Percentiles rank a stretch among this genome's conserved stretches.
phyloP scores from a whole-genome alignment of 306 rosid species.

The Prunus mume region DNA sequence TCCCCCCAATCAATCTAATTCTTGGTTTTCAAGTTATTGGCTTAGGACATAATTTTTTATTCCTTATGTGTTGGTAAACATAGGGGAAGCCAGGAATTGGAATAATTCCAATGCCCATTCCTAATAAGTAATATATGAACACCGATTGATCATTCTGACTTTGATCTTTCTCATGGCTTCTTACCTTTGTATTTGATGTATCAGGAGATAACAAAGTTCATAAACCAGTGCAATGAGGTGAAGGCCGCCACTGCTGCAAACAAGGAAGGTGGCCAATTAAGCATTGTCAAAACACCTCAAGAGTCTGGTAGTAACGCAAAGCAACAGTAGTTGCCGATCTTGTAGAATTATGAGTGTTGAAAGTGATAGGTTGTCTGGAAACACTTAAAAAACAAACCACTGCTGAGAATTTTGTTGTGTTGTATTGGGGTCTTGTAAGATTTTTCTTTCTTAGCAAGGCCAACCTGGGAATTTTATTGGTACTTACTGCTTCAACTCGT shows the following conservation, averaged over 20 bases:
- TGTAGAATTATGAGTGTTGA: constrained; percentile 1
- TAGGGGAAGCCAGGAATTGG: no score
- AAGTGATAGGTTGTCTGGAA: background rate
- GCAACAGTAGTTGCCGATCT: constrained; percentile 31
- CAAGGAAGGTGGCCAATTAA: constrained; percentile 83
- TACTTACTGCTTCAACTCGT: background rate
- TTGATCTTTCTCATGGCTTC: background rate
- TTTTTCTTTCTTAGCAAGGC: background rate
- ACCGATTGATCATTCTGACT: background rate
- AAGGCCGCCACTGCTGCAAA: constrained; percentile 81
- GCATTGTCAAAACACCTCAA: constrained; percentile 50
- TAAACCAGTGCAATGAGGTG: constrained; percentile 79
- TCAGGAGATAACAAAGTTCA: constrained; percentile 91
- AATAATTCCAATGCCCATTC: no score
- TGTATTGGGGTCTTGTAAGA: background rate
- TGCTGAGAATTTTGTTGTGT: background rate
- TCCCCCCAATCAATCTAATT: no score
- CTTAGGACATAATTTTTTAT: no score
- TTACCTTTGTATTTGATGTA: constrained; percentile 8
- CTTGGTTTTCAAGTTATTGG: no score
- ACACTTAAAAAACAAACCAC: background rate
- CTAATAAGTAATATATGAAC: no score
- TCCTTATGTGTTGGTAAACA: no score
- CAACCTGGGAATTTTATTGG: background rate
- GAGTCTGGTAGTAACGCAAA: constrained; percentile 34